Evolutionary conservation across 352 stramenopile genomes (phyloP).

Genomic region (Aphanomyces euteiches): DNA sequence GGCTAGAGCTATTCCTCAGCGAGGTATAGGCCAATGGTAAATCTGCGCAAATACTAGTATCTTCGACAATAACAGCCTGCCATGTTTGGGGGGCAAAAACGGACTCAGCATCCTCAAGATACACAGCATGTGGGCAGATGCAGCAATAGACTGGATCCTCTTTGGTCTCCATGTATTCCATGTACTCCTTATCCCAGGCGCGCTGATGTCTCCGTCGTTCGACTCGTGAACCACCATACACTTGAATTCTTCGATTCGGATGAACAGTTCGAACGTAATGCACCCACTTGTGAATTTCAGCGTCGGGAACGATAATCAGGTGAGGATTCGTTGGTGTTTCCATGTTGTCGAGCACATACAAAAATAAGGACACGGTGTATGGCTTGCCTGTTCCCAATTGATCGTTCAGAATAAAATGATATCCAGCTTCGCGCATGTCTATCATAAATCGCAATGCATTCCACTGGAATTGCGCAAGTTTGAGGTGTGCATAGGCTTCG

Average conservation of each 20-base stretch:
- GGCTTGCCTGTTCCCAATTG: constrained; percentile 85
- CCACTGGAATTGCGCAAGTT: constrained; percentile 69
- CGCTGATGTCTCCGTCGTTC: constrained; percentile 48
- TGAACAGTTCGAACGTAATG: constrained; percentile 64
- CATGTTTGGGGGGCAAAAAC: constrained; percentile 52
- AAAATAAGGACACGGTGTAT: constrained; percentile 65
- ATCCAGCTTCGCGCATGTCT: constrained; percentile 53
- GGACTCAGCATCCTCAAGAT: constrained; percentile 47
- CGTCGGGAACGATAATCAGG: constrained; percentile 68
- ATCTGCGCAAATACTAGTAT: constrained; percentile 38
- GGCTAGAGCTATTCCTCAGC: constrained; percentile 6
- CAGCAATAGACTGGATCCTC: constrained; percentile 50
- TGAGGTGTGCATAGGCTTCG: constrained; percentile 11
- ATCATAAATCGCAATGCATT: constrained; percentile 78
- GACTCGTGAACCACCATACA: constrained; percentile 45
- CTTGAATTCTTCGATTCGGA: constrained; percentile 48
- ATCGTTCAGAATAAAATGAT: constrained; percentile 81
- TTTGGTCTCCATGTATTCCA: not conserved
- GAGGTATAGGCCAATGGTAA: not conserved
- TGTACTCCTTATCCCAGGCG: constrained; percentile 49
- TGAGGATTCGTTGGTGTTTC: constrained; percentile 44
- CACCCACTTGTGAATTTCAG: constrained; percentile 79
- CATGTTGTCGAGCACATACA: constrained; percentile 52
- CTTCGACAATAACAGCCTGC: constrained; percentile 75
- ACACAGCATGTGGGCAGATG: constrained; percentile 54